Conservation (phyloP, 306 rosid genomes). For the Sicyos baderoa region DNA sequence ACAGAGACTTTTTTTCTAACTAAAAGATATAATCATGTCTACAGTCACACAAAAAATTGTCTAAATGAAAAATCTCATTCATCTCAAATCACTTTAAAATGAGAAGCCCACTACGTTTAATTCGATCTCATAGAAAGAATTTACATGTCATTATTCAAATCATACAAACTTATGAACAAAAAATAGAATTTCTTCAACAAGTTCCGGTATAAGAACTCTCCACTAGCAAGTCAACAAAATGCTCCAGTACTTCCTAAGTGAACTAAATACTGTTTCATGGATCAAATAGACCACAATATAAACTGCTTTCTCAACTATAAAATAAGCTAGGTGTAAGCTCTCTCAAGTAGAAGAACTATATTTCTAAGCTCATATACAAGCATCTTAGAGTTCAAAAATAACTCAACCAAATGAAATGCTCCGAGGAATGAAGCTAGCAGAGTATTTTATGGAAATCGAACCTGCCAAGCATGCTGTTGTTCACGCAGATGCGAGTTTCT, state of each 20-base stretch:
- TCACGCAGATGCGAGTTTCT: constrained; percentile 55
- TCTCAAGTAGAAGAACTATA: neutral
- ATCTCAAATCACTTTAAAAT: neutral
- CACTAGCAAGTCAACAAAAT: neutral
- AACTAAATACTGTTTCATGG: neutral
- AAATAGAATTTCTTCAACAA: constrained; percentile 2
- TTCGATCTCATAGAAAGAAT: neutral
- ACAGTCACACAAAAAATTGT: neutral
- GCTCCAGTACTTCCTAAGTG: constrained; percentile 13
- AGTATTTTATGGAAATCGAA: constrained; percentile 20
- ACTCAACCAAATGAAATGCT: constrained; percentile 3
- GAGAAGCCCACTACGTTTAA: neutral
- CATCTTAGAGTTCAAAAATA: constrained; percentile 7
- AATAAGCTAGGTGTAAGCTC: neutral
- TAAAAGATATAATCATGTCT: neutral
- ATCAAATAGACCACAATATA: neutral
- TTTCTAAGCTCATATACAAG: neutral
- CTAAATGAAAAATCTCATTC: neutral
- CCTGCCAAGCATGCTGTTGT: constrained; percentile 88
- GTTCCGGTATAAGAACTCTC: neutral
- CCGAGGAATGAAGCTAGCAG: neutral
- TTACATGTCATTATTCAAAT: neutral
- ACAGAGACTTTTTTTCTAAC: neutral
- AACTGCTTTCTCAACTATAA: neutral
- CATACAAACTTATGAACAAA: neutral